Evolutionary conservation across 2,329 filamentous ascomycete genomes (phyloP).

Genomic region (Arachnomyces sp.): DNA sequence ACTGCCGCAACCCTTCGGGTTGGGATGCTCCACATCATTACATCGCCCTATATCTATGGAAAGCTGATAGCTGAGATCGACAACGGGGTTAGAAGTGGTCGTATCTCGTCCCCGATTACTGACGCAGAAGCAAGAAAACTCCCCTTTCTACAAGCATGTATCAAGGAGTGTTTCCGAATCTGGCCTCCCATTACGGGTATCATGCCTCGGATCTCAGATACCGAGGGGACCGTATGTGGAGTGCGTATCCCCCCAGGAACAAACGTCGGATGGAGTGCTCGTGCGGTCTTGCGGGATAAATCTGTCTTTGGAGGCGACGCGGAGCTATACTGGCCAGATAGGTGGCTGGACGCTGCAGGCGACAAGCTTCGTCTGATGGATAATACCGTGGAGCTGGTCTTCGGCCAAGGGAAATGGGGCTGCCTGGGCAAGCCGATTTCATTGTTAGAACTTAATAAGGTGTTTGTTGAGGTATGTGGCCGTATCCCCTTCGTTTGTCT

Average conservation of each 20-base stretch:
- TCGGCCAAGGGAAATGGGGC: constrained; percentile 5
- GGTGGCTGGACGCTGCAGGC: constrained; percentile 36
- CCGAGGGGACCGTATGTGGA: constrained; percentile 31
- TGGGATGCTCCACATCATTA: constrained; percentile 10
- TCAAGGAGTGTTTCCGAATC: constrained; percentile 19
- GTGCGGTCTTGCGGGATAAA: constrained; percentile 31
- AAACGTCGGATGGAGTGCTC: constrained; percentile 37
- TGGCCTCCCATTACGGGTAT: constrained; percentile 32
- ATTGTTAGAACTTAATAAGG: constrained; percentile 7
- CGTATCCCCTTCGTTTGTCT: background rate
- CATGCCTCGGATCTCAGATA: constrained; percentile 28
- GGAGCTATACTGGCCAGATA: constrained; percentile 40
- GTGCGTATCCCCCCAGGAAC: constrained; percentile 40
- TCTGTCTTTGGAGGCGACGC: constrained; percentile 24
- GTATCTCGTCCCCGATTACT: constrained; percentile 8
- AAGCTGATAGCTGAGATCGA: constrained; percentile 17
- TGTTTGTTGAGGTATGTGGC: constrained; percentile 6
- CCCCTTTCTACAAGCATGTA: constrained; percentile 19
- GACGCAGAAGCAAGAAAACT: constrained; percentile 15
- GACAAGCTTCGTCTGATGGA: constrained; percentile 2
- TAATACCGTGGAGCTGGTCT: constrained; percentile 7
- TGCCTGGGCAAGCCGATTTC: constrained; percentile 6
- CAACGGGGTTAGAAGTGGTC: constrained; percentile 1
- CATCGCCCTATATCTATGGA: constrained; percentile 10
- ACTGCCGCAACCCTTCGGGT: constrained; percentile 13